Conservation (phyloP, 176 grass and related monocot species). For the Phyllostachys edulis region DNA sequence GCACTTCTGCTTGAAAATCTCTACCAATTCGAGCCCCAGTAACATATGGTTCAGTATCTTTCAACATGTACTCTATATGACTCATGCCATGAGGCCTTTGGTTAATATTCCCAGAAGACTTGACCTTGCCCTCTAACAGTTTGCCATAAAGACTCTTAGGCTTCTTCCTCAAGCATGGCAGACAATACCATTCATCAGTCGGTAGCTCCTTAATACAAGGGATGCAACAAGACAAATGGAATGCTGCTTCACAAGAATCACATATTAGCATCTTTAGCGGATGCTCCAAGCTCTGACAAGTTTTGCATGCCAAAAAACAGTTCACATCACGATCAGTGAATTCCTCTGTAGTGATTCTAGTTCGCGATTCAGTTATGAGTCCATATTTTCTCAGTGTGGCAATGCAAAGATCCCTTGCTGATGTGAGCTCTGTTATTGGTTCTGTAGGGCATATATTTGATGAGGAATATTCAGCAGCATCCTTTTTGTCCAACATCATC, state of each 20-base stretch:
- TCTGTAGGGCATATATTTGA: slow-evolving; percentile 42
- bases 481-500: slow-evolving; percentile 34
- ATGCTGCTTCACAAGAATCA: slow-evolving; percentile 85
- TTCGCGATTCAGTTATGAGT: slow-evolving; percentile 40
- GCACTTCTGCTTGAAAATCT: slow-evolving; percentile 84
- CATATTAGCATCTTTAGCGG: slow-evolving; percentile 82
- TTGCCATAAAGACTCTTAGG: slow-evolving; percentile 45
- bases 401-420: slow-evolving; percentile 75
- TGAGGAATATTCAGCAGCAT: slow-evolving; percentile 52
- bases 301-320: slow-evolving; percentile 51
- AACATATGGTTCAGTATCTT: slow-evolving; percentile 57
- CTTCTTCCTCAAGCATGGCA: slow-evolving; percentile 57
- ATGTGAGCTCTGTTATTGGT: slow-evolving; percentile 32
- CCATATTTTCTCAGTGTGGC: slow-evolving; percentile 61
- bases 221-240: slow-evolving; percentile 76
- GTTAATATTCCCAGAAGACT: slow-evolving; percentile 33
- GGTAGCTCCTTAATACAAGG: slow-evolving; percentile 38
- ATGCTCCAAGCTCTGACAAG: slow-evolving; percentile 49
- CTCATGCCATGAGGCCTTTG: slow-evolving; percentile 48
- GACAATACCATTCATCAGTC: slow-evolving; percentile 72
- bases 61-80: slow-evolving; percentile 70
- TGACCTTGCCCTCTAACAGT: slow-evolving; percentile 36
- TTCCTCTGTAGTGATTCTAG: slow-evolving; percentile 31
- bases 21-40: slow-evolving; percentile 62
- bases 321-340: slow-evolving; percentile 37